Percentiles rank a stretch among this genome's conserved stretches.
Evolutionary conservation across 306 rosid species (phyloP).

Genomic region (Quercus ilex): DNA sequence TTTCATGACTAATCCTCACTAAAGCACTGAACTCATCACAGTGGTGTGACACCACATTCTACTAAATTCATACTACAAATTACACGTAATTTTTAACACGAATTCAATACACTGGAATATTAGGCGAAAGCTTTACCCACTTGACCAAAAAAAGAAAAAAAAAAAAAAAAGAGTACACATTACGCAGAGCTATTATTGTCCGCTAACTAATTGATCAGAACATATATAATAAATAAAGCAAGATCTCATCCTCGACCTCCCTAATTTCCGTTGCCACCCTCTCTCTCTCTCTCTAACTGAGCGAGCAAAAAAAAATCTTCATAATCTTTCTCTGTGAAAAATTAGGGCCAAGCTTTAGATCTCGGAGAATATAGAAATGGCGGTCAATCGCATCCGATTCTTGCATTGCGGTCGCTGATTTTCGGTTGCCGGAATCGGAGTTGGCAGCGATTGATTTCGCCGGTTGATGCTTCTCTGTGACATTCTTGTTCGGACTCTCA

Average conservation of each 20-base stretch:
- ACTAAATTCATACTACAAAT: too few relatives aligned
- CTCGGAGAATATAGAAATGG: neutral
- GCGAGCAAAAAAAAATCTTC: neutral
- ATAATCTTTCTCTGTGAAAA: neutral
- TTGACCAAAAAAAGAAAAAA: too few relatives aligned
- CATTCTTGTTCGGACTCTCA: constrained; percentile 14
- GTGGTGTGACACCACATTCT: too few relatives aligned
- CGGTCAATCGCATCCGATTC: neutral
- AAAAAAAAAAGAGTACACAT: too few relatives aligned
- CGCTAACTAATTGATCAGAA: too few relatives aligned
- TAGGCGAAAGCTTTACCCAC: too few relatives aligned
- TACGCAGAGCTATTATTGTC: too few relatives aligned
- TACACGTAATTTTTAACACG: too few relatives aligned
- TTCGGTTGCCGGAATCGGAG: neutral
- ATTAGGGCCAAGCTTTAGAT: constrained; percentile 31
- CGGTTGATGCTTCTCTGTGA: constrained; percentile 29
- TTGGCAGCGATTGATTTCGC: constrained; percentile 1
- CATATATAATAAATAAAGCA: neutral
- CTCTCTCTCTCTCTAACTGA: neutral
- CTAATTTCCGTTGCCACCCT: neutral
- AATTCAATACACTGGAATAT: too few relatives aligned
- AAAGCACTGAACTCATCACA: too few relatives aligned
- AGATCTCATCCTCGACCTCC: constrained; percentile 20
- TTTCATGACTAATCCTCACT: too few relatives aligned
- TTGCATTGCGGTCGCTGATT: neutral